phyloP scores from a whole-genome alignment of 2,329 filamentous ascomycete species.

The Whalleya microplaca region DNA sequence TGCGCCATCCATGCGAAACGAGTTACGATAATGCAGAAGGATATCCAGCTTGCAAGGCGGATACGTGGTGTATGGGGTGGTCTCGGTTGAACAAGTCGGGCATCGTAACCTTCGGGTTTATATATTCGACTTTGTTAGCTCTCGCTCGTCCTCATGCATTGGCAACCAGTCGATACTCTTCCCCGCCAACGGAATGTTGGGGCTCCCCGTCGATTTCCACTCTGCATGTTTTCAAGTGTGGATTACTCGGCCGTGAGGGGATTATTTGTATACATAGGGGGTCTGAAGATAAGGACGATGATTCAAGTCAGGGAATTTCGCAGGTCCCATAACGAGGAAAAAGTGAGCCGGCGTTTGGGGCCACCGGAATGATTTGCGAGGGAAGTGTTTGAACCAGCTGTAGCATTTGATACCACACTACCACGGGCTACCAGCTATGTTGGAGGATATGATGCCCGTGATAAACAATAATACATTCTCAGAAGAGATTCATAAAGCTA shows the following conservation, averaged over 20 bases:
- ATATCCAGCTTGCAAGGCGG: constrained; percentile 87
- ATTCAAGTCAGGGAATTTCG: constrained; percentile 12
- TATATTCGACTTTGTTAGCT: neutral
- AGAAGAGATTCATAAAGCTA: neutral
- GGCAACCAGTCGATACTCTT: neutral
- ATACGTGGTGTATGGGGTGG: constrained; percentile 81
- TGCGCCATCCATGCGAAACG: constrained; percentile 97
- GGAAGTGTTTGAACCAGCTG: constrained; percentile 1
- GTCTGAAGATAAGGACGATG: constrained; percentile 1
- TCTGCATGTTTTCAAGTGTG: neutral
- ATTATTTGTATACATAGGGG: constrained; percentile 7
- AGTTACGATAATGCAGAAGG: constrained; percentile 97
- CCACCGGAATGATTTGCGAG: neutral
- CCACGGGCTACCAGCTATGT: neutral
- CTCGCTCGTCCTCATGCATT: neutral
- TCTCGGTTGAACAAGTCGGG: constrained; percentile 48
- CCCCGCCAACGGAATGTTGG: too few species aligned
- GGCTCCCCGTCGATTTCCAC: neutral
- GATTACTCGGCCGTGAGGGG: neutral
- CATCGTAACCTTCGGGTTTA: neutral
- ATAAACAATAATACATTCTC: neutral
- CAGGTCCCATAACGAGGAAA: constrained; percentile 7
- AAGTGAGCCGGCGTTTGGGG: constrained; percentile 22
- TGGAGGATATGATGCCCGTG: too few species aligned
- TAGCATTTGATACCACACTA: constrained; percentile 13